A percentile compares a stretch with the other conserved stretches of the same genome.
These are phyloP conservation scores for Coprinellus micaceus DNA, from an alignment of 768 basidiomycete genomes.

Conservation along the genomic window DNA sequence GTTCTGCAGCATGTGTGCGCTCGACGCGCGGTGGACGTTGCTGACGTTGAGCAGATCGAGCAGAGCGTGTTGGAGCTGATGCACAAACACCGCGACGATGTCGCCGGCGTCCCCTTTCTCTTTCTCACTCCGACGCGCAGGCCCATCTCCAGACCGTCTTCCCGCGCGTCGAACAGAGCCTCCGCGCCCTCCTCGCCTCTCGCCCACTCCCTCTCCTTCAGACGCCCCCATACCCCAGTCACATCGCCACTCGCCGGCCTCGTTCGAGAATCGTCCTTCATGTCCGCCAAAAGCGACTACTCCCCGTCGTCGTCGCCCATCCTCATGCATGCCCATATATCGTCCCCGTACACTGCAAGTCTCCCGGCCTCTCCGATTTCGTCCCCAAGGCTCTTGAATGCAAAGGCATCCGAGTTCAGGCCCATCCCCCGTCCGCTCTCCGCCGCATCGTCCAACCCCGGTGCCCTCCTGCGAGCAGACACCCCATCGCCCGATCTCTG, in stretches of 20 bases:
- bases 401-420: constrained; percentile 87
- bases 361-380: constrained; percentile 81
- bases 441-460: constrained; percentile 63
- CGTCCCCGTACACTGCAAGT: constrained; percentile 67
- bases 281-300: constrained; percentile 49
- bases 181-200: constrained; percentile 78
- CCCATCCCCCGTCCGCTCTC: constrained; percentile 80
- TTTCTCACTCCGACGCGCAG: constrained; percentile 78
- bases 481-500: constrained; percentile 90
- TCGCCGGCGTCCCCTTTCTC: constrained; percentile 77
- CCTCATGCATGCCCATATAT: constrained; percentile 50
- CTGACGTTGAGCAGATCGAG: constrained; percentile 54
- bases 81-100: constrained; percentile 90
- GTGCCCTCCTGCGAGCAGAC: constrained; percentile 57
- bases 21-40: constrained; percentile 3
- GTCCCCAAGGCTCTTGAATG: constrained; percentile 81
- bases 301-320: constrained; percentile 70
- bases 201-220: constrained; percentile 54
- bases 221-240: constrained; percentile 75
- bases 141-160: constrained; percentile 77
- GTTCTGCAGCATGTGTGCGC: constrained; percentile 25
- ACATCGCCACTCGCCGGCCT: constrained; percentile 70
- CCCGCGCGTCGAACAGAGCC: constrained; percentile 74
- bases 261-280: constrained; percentile 48
- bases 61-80: constrained; percentile 90